Base-by-base conservation (phyloP, 1,139 yeast species). In the Lodderomyces parapsilosis region DNA sequence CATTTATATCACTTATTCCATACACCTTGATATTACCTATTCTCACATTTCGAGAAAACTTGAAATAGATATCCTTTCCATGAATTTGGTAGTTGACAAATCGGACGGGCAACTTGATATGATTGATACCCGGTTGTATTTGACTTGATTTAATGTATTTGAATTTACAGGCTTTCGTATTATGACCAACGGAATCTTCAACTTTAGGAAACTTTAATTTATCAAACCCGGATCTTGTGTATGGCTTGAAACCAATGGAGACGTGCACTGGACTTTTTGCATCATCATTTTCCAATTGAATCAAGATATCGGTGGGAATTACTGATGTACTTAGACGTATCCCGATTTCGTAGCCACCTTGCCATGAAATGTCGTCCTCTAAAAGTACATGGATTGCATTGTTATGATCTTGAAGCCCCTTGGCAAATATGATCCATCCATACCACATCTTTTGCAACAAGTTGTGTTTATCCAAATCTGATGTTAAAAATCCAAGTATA, bases 321-420 rank as follows among this genome's bases (percentile, higher is more conserved):
- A 71, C 56, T 1, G 73, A 49, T 36, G 54, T 54, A 36, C 63
- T 62, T 36, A 72, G 47, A 38, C 75, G 55, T 5, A 72, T 50
- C 0, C 78, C 78, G 15, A 71, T 45, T 2, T 70, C 55, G 68
- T 62, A 46, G 8, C 56, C 59, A 49, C 76, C 68, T 34, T 58
- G 52, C 78, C 77, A 73, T 32, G 45, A 45, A 9, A 52, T 49
- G 0, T 63, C 71, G 15, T 68, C 67, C 43, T 71, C 75, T 11
- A 68, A 45, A 24, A 72, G 54, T 1, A 62, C 58, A 48, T 66
- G 70, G 49, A 71, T 71, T 13, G 78, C 78, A 50, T 72, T 70
- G 43, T 49, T 63, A 44, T 63, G 63, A 31, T 58, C 47, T 8
- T 52, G 48, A 13, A 56, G 53, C 23, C 59, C 50, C 8, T 67